Conservation (phyloP, 495 filamentous ascomycete genomes). For the Apodospora peruviana region DNA sequence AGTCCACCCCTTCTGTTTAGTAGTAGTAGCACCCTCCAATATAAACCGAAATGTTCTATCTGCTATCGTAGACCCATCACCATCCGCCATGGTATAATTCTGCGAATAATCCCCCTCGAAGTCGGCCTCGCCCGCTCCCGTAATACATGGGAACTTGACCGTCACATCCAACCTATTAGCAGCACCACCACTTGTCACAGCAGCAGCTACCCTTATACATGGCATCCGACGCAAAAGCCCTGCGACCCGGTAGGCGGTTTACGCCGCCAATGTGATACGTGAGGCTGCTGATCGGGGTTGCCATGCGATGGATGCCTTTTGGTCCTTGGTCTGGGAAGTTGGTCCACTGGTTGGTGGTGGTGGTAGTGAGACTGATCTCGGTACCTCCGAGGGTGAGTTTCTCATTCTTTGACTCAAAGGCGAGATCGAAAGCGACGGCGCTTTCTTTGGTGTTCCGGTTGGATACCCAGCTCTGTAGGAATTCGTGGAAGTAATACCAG, state of each 20-base stretch:
- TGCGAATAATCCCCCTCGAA: neutral
- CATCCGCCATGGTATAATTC: neutral
- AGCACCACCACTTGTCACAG: neutral
- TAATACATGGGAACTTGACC: neutral
- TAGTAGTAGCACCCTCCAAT: neutral
- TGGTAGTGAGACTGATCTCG: neutral
- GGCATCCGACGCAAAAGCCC: neutral
- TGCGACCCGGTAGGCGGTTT: neutral
- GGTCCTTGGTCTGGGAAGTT: neutral
- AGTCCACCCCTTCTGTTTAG: neutral
- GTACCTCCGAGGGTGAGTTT: neutral
- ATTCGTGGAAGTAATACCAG: neutral
- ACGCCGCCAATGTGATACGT: neutral
- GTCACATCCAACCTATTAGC: neutral
- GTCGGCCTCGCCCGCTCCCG: neutral
- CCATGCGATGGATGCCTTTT: neutral
- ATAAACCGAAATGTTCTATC: neutral
- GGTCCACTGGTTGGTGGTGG: neutral
- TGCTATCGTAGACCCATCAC: neutral
- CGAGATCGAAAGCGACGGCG: neutral
- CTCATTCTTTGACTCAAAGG: neutral
- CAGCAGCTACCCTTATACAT: neutral
- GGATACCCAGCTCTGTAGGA: neutral
- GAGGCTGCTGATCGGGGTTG: neutral
- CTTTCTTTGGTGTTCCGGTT: neutral